Base-by-base conservation (phyloP, 1,284 basidiomycete genomes). In the Inonotus obliquus region DNA sequence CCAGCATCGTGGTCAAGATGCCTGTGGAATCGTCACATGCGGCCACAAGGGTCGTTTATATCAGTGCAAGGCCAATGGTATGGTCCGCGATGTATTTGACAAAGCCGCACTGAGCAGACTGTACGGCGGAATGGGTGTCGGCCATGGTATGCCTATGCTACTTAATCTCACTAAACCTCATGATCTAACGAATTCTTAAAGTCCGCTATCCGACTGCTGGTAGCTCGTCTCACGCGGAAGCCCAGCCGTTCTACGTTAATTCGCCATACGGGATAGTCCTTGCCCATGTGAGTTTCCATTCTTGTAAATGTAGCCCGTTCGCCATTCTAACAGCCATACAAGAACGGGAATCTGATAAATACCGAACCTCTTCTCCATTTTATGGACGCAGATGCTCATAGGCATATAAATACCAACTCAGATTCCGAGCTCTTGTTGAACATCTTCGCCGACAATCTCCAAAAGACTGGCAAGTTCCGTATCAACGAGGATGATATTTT, bases 401-500 rank as follows among this genome's bases (percentile, higher is more conserved):
- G 97, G 56, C 97, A 99, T 75, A 98, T 98, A 79, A 99, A 99
- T 79, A 99, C 96, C 21, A 93, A 95, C 64, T 97, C 94, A 23
- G 97, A 99, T 79, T 98, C 96, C 5, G 97, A 99, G 76, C 80
- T 99, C 13, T 84, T 99, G 49, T 86, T 99, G 68, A 99, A 99
- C 78, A 92, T 98, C 69, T 94, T 99, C 73, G 97, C 97, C 63
- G 87, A 98, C 80, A 96, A 98, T 71, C 85, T 99, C 25, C 96
- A 99, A 73, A 89, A 96, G 75, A 99, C 96, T 7, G 97, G 96
- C 65, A 99, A 99, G 77, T 96, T 98, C 78, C 93, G 96, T 69
- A 99, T 99, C 80, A 98, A 99, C 73, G 96, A 98, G 74, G 97
- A 99, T 72, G 97, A 99, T 77, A 97, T 99, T 69, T 99, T 99